Conservation (phyloP, 139 green algal species). For the Picochlorum sp. region DNA sequence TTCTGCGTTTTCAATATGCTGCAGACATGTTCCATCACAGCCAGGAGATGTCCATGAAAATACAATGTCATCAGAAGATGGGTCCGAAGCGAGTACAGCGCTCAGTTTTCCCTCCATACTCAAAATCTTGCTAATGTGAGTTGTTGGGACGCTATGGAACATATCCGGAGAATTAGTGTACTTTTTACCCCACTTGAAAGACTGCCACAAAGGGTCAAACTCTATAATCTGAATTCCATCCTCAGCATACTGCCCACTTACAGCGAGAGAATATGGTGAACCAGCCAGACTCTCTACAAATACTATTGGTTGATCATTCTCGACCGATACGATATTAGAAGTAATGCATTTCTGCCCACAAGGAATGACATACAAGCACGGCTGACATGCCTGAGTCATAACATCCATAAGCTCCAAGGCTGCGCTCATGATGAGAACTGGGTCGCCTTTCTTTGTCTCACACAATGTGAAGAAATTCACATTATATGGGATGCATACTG, state of each 20-base stretch:
- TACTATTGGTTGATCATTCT: constrained; percentile 6
- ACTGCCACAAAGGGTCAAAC: constrained; percentile 12
- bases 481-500: background rate
- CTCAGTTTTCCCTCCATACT: no score
- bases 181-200: constrained; percentile 8
- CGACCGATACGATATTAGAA: background rate
- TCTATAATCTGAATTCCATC: constrained; percentile 1
- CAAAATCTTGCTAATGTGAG: no score
- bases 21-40: background rate
- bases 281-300: constrained; percentile 1
- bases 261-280: background rate
- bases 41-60: background rate
- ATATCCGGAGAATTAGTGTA: background rate
- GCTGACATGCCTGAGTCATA: background rate
- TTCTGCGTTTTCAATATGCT: background rate
- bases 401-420: background rate
- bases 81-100: no score
- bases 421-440: background rate
- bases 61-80: no score
- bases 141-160: background rate
- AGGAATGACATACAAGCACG: background rate
- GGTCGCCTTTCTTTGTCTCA: background rate
- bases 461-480: constrained; percentile 1
- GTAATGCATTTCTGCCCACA: background rate
- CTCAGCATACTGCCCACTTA: background rate